Conservation (phyloP, 192 early-diverging fungal species). For the Radiomyces spectabilis region DNA sequence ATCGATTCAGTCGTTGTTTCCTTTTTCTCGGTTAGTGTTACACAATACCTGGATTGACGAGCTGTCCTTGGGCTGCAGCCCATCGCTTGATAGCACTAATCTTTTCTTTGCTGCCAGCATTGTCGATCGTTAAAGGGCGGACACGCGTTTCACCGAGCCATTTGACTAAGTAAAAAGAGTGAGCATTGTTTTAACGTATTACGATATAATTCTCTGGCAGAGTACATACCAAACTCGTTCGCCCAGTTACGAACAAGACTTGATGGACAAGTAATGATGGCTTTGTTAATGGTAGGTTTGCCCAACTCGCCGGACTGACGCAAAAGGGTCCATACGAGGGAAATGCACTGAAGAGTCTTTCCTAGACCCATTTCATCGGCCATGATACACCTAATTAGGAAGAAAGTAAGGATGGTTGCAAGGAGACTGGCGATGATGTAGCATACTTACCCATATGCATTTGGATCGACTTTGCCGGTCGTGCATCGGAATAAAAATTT, state of each 20-base stretch:
- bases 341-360: constrained; percentile 86
- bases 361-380: constrained; percentile 97
- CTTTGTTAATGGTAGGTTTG: constrained; percentile 93
- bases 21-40: not conserved
- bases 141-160: constrained; percentile 87
- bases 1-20: no score
- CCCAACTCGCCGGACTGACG: constrained; percentile 82
- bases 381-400: constrained; percentile 86
- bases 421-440: not conserved
- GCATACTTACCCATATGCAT: constrained; percentile 59
- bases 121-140: constrained; percentile 81
- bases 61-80: constrained; percentile 76
- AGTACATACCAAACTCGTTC: constrained; percentile 74
- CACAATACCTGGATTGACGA: constrained; percentile 61
- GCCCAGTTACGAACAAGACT: constrained; percentile 97
- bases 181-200: not conserved
- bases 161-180: constrained; percentile 46
- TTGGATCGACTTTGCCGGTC: constrained; percentile 64
- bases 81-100: constrained; percentile 72
- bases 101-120: constrained; percentile 84
- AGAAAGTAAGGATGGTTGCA: no score
- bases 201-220: no score
- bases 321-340: constrained; percentile 95
- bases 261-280: constrained; percentile 94
- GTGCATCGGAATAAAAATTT: constrained; percentile 92